Percentiles rank a stretch among this genome's conserved stretches.
Evolutionary conservation across 2,329 filamentous ascomycete species (phyloP).

Genomic region (Coniochaeta sp.): DNA sequence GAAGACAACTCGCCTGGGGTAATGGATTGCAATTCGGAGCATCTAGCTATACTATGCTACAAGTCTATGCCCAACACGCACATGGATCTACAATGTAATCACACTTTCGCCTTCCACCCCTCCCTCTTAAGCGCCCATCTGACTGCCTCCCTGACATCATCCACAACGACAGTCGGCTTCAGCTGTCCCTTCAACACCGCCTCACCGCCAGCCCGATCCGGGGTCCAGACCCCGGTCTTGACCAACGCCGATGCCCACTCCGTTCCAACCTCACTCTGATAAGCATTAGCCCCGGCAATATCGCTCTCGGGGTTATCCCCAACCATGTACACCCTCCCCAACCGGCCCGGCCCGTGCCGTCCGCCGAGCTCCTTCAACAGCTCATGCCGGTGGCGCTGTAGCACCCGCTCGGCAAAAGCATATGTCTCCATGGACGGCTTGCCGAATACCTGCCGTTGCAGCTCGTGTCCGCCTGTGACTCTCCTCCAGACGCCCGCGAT

Average conservation of each 20-base stretch:
- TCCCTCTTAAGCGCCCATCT: slow-evolving; percentile 22
- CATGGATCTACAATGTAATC: background rate
- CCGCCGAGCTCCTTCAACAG: slow-evolving; percentile 27
- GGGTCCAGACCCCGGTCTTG: slow-evolving; percentile 23
- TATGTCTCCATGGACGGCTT: slow-evolving; percentile 79
- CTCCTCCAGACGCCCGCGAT: slow-evolving; percentile 73
- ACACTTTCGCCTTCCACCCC: slow-evolving; percentile 13
- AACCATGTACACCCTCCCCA: slow-evolving; percentile 85
- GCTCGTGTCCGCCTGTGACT: slow-evolving; percentile 54
- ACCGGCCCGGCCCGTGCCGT: slow-evolving; percentile 26
- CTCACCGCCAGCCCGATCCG: slow-evolving; percentile 10
- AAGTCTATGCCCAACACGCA: background rate
- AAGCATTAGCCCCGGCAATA: slow-evolving; percentile 79
- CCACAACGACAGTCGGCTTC: slow-evolving; percentile 16
- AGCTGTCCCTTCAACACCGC: slow-evolving; percentile 11
- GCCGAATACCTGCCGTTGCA: slow-evolving; percentile 65
- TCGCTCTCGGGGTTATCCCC: slow-evolving; percentile 88
- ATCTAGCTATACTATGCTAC: too few relatives aligned
- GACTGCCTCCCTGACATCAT: slow-evolving; percentile 20
- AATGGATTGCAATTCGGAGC: too few relatives aligned
- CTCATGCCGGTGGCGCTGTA: slow-evolving; percentile 52
- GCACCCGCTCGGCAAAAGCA: slow-evolving; percentile 70
- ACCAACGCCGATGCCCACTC: slow-evolving; percentile 24
- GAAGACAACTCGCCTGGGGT: too few relatives aligned
- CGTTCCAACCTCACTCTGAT: slow-evolving; percentile 53